Evolutionary conservation across 2,329 filamentous ascomycete genomes (phyloP).

Genomic region (Stagonosporopsis cucurbitacearum): DNA sequence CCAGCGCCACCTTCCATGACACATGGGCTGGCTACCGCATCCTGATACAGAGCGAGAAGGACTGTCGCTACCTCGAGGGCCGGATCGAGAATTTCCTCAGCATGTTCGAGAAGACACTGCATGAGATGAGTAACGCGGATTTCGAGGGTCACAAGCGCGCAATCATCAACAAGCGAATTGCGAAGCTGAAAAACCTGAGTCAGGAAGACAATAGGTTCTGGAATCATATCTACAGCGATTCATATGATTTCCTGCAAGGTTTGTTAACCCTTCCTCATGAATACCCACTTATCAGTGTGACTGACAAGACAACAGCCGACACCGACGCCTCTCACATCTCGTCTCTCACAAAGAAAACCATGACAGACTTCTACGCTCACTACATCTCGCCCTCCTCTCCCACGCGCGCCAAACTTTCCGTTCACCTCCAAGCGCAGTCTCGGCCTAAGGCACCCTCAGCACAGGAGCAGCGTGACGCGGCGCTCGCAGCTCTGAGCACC

Average conservation of each 20-base stretch:
- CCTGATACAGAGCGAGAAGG: conserved; percentile 90
- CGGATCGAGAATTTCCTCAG: conserved; percentile 86
- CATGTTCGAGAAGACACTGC: conserved; percentile 69
- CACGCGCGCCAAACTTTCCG: conserved; percentile 78
- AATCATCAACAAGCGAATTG: conserved; percentile 82
- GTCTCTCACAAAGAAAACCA: conserved; percentile 76
- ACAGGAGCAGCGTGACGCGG: conserved; percentile 52
- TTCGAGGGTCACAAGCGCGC: conserved; percentile 93
- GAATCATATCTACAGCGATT: conserved; percentile 83
- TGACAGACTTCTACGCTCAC: conserved; percentile 77
- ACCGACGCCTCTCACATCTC: conserved; percentile 78
- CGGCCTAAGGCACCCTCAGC: conserved; percentile 46
- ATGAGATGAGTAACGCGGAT: conserved; percentile 78
- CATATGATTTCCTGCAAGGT: conserved; percentile 89
- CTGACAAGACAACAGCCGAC: conserved; percentile 60
- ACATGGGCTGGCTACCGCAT: conserved; percentile 82
- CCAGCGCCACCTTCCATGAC: conserved; percentile 74
- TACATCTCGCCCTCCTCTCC: conserved; percentile 78
- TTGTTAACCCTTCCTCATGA: conserved; percentile 44
- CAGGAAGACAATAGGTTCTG: conserved; percentile 85
- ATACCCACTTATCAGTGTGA: no score
- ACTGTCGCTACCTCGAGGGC: conserved; percentile 80
- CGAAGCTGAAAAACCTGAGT: conserved; percentile 90
- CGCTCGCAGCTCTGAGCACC: conserved; percentile 46
- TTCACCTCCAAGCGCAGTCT: conserved; percentile 81